phyloP scores from a whole-genome alignment of 139 green algal genomes.

The Dunaliella primolecta region DNA sequence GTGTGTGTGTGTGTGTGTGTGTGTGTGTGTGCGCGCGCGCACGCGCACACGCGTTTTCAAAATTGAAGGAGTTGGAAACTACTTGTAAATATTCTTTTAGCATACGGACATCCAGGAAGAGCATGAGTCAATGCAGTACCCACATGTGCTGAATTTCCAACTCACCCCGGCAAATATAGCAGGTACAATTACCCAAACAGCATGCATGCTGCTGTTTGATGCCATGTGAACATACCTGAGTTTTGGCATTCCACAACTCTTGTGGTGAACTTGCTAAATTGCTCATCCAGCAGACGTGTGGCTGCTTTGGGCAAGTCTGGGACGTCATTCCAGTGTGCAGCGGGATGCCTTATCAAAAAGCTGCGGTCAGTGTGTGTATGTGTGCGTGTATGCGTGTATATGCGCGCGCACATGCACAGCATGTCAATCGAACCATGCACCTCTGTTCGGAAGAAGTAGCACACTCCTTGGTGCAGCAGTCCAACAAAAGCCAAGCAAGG shows the following conservation, averaged over 20 bases:
- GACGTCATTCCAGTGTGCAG: slow-evolving; percentile 51
- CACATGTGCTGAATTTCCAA: neutral
- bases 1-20: neutral
- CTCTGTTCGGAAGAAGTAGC: too few relatives aligned
- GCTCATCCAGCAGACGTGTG: slow-evolving; percentile 38
- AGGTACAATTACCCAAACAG: neutral
- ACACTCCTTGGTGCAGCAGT: too few relatives aligned
- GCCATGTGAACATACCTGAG: neutral
- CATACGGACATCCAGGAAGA: too few relatives aligned
- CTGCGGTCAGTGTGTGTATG: slow-evolving; percentile 31
- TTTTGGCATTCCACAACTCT: neutral
- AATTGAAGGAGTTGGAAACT: neutral
- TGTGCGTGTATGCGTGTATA: neutral
- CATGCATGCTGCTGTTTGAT: neutral
- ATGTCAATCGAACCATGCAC: too few relatives aligned
- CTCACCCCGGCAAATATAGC: too few relatives aligned
- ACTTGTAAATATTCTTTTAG: neutral
- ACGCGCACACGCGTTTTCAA: neutral
- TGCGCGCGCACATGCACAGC: too few relatives aligned
- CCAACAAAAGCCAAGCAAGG: neutral
- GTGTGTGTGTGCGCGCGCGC: neutral
- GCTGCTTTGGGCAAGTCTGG: slow-evolving; percentile 73
- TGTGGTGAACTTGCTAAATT: slow-evolving; percentile 59
- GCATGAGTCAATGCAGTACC: neutral
- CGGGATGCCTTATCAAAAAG: slow-evolving; percentile 57